Evolutionary conservation across 2,329 filamentous ascomycete genomes (phyloP).

Genomic region (Geosmithia flava): DNA sequence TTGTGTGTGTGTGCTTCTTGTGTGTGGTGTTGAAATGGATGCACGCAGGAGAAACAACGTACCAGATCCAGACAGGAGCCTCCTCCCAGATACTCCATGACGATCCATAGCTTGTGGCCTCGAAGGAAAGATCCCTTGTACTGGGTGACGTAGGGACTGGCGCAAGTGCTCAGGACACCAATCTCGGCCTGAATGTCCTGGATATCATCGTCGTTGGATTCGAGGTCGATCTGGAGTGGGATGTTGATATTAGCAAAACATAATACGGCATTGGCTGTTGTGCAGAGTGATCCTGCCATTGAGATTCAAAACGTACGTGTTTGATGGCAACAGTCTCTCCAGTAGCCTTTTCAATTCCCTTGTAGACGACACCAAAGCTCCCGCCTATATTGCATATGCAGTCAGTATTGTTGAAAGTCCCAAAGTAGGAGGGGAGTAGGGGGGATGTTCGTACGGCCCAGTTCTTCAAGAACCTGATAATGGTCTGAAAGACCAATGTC

Average conservation of each 20-base stretch:
- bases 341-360: constrained; percentile 81
- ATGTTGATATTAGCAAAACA: not conserved
- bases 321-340: constrained; percentile 95
- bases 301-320: constrained; percentile 49
- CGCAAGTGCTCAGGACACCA: constrained; percentile 85
- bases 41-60: constrained; percentile 14
- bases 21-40: not conserved
- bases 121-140: constrained; percentile 96
- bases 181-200: constrained; percentile 98
- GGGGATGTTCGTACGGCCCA: constrained; percentile 60
- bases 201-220: constrained; percentile 97
- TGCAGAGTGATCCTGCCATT: too few species aligned
- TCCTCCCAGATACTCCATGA: constrained; percentile 95
- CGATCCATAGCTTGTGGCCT: constrained; percentile 96
- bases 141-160: constrained; percentile 85
- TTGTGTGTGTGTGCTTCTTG: too few species aligned
- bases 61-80: constrained; percentile 92
- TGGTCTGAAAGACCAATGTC: constrained; percentile 63
- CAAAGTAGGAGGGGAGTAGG: not conserved
- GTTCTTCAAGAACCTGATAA: constrained; percentile 92
- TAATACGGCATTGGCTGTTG: too few species aligned
- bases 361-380: constrained; percentile 95
- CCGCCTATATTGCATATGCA: constrained; percentile 50
- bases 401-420: constrained; percentile 3
- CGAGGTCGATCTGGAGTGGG: constrained; percentile 75